Percentiles rank a stretch among this genome's conserved stretches.
Evolutionary conservation across 164 flowering plant genomes (phyloP).

Genomic region (Dillenia turbinata): DNA sequence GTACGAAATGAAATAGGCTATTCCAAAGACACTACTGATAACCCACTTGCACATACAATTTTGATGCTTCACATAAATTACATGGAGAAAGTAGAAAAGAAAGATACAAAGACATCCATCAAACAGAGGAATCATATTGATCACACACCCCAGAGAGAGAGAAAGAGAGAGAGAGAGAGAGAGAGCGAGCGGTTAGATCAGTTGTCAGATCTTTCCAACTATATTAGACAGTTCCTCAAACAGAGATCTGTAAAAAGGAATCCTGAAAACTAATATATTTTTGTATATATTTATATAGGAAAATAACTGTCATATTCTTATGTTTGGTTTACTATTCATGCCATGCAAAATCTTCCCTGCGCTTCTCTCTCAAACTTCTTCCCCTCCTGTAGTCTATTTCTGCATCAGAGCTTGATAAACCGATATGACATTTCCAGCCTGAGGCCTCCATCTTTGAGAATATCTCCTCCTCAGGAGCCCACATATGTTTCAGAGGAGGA

Average conservation of each 20-base stretch:
- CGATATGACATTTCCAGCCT: conserved; percentile 47
- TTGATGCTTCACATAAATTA: too few species aligned
- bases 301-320: conserved; percentile 3
- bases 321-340: conserved; percentile 17
- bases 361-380: conserved; percentile 63
- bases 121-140: too few species aligned
- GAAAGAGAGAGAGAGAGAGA: too few species aligned
- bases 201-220: conserved; percentile 27
- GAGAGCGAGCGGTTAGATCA: too few species aligned
- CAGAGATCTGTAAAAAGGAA: conserved; percentile 16
- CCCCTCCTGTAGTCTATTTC: conserved; percentile 86
- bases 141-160: too few species aligned
- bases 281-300: too few species aligned
- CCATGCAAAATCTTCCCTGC: conserved; percentile 43
- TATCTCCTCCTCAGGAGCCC: conserved; percentile 50
- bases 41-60: too few species aligned
- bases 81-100: too few species aligned
- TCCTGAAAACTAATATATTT: conserved; percentile 20
- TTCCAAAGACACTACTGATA: too few species aligned
- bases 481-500: conserved; percentile 17
- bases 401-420: conserved; percentile 77
- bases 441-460: conserved; percentile 48
- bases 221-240: conserved; percentile 18
- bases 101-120: too few species aligned
- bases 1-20: too few species aligned